Evolutionary conservation across 495 filamentous ascomycete species (phyloP), one percentile per base, ranked within the genome.

Genomic region (Penicillium diatomitis): DNA sequence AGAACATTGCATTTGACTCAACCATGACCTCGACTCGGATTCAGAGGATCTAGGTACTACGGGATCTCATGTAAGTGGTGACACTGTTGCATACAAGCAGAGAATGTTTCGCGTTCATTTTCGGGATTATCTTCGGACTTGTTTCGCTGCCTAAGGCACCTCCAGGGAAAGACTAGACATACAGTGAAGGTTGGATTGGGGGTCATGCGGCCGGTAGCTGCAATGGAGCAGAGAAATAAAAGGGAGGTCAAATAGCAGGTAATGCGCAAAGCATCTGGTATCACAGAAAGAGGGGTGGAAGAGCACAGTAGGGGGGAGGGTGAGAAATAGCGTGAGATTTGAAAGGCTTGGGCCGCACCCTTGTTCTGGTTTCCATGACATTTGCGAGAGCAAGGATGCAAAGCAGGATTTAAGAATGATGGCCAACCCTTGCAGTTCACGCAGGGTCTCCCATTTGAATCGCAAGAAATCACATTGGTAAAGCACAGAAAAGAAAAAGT

Each of bases 231-330:
- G 3, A 40, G 38, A 20, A 40, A 1, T 40, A n/a, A 5, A 40
- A 46, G 32, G 46, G 20, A 20, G 20, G 0, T 20, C 20, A 45
- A 12, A 4, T 38, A 35, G 32, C 51, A 47, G 38, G 54, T 52
- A 42, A 35, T 54, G 49, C 41, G 54, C 40, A 27, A 45, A 57
- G 65, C 66, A 66, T 69, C 59, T 65, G 63, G 63, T 68, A 68
- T 65, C 66, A 63, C 57, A 57, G 53, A 33, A 49, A 41, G 51
- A 48, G 53, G 36, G 49, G 46, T 43, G 35, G 41, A 46, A 43
- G 47, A 52, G 36, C 41, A 20, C 20, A 20, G 20, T 20, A 20
- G 20, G 54, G 43, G 36, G 41, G 51, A 48, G 36, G 54, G 32
- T 39, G 36, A 29, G 35, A 54, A 56, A 52, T 48, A 49, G 50